Evolutionary conservation across 768 basidiomycete species (phyloP).

Genomic region (Amanita fuliginea): DNA sequence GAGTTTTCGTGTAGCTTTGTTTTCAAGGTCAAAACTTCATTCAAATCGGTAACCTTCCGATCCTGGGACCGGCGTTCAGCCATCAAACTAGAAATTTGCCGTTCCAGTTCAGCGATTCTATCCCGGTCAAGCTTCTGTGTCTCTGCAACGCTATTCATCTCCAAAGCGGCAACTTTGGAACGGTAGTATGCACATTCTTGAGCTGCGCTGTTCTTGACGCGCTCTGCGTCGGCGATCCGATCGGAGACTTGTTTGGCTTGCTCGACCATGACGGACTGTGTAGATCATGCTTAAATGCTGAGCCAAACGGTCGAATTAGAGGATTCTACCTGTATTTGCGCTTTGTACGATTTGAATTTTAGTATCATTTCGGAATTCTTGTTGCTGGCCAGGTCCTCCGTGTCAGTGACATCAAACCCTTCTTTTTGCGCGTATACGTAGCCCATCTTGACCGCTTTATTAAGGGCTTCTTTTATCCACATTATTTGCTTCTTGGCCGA

Average conservation of each 20-base stretch:
- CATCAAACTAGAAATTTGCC: conserved; percentile 48
- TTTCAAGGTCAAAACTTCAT: conserved; percentile 64
- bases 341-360: conserved; percentile 80
- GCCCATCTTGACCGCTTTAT: conserved; percentile 66
- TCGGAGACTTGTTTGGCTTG: conserved; percentile 74
- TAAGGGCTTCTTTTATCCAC: conserved; percentile 80
- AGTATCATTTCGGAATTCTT: conserved; percentile 62
- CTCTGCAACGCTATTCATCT: conserved; percentile 57
- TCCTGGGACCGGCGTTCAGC: conserved; percentile 57
- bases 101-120: conserved; percentile 65
- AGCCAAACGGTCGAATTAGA: background rate
- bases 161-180: conserved; percentile 84
- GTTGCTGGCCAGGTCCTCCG: conserved; percentile 29
- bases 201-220: conserved; percentile 62
- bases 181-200: conserved; percentile 96
- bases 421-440: conserved; percentile 55
- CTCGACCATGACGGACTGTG: conserved; percentile 57
- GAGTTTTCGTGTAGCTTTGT: conserved; percentile 71
- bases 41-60: conserved; percentile 60
- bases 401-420: conserved; percentile 24
- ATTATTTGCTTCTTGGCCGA: conserved; percentile 61
- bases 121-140: conserved; percentile 65
- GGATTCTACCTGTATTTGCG: conserved; percentile 67
- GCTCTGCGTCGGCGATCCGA: conserved; percentile 69
- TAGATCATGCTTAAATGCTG: conserved; percentile 4